Evolutionary conservation across 768 basidiomycete genomes (phyloP), one percentile per base, ranked within the genome.

Genomic region (Dentipellis sp.): DNA sequence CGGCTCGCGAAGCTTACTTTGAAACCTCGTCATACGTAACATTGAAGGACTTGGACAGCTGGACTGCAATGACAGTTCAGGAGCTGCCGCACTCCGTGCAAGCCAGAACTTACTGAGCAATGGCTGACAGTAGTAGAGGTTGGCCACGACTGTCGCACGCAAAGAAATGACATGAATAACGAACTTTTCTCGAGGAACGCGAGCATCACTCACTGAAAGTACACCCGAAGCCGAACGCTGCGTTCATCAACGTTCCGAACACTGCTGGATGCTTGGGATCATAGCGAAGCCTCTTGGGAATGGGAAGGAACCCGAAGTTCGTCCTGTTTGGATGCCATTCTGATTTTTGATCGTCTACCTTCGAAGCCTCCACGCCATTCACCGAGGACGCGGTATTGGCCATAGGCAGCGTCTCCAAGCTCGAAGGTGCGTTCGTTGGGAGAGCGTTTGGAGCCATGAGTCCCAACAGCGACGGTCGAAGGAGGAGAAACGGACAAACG

Each of bases 121-220:
- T 0, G 90, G 90, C 71, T 90, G 88, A 58, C 84, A 87, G 61
- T 91, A 93, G 65, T 91, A 92, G 49, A 92, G 66, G 64, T 92
- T 92, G n/a, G 82, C 78, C 12, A 82, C 82, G 45, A 72, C 84
- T 86, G 56, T 21, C 39, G 53, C 14, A 40, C 40, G 21, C 14
- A 3, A 16, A 53, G n/a, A 10, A 37, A 7, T 7, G 29, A n/a
- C 11, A 17, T 23, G 19, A 53, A 38, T 37, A 3, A 3, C 10
- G 12, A 7, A 1, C 17, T 7, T 23, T 0, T 45, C 10, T 58
- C 72, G 1, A 5, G 66, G 65, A 4, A 73, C 56, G 11, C 71
- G 70, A 54, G 72, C 71, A 29, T 6, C 23, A 52, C 74, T 63
- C 55, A 73, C 74, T 66, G 63, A 79, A 72, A 17, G 80, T 79